Conservation (phyloP, 805 yeast genomes). For the Saccharomycopsis sp. region DNA sequence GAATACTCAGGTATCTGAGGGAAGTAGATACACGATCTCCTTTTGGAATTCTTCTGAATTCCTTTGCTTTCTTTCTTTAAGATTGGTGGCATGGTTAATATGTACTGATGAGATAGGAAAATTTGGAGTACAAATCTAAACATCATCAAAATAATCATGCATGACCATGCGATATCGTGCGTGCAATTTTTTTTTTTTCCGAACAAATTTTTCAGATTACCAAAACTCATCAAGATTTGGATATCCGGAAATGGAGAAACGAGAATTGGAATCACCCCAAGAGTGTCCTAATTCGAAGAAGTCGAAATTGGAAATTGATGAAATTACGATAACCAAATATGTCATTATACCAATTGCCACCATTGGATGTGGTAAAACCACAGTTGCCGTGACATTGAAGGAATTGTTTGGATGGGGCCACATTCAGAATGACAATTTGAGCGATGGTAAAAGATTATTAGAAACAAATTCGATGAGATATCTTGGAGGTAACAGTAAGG, state of each 20-base stretch:
- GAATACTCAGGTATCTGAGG: neutral
- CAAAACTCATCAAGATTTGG: no score
- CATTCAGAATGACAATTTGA: slow-evolving; percentile 75
- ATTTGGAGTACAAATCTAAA: no score
- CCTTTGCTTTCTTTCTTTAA: no score
- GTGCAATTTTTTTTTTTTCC: no score
- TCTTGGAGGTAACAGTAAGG: slow-evolving; percentile 20
- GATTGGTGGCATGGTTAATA: no score
- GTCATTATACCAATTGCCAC: slow-evolving; percentile 80
- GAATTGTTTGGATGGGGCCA: slow-evolving; percentile 58
- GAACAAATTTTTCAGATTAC: no score
- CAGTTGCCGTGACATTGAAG: slow-evolving; percentile 56
- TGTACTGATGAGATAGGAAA: no score
- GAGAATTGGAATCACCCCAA: slow-evolving; percentile 4
- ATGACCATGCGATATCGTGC: no score
- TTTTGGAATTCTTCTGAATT: no score
- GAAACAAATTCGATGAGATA: slow-evolving; percentile 37
- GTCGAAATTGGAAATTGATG: slow-evolving; percentile 6
- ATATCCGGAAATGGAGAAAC: no score
- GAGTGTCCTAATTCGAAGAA: neutral
- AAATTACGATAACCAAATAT: slow-evolving; percentile 40
- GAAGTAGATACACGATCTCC: neutral
- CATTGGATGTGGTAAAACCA: slow-evolving; percentile 93
- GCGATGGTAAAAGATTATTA: slow-evolving; percentile 39
- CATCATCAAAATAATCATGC: no score